Base-by-base conservation (phyloP, 1,139 yeast species). In the Taphrina wiesneri region DNA sequence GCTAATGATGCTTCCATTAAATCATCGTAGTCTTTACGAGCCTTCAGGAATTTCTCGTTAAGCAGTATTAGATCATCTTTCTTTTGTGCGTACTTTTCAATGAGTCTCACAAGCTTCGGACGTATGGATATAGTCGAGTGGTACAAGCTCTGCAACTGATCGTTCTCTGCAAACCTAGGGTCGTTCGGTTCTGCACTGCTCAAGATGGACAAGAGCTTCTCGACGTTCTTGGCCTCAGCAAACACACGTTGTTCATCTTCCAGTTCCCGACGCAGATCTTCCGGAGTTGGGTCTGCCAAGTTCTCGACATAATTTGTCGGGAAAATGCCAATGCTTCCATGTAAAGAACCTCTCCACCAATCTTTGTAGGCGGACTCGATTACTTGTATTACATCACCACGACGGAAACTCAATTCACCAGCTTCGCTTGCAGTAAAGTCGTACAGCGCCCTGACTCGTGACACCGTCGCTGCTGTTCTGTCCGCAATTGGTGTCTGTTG, bases 291-390 rank as follows among this genome's bases (percentile, higher is more conserved):
- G 62, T 85, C 88, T 0, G 86, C 83, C 11, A 91, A 79, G 2
- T 92, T 92, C 1, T 91, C 85, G 0, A 93, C 98, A 74, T 93
- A 93, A 75, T 93, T 93, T 67, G 90, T 81, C 0, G 99, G 99
- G 77, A 93, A 91, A n/a, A 93, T 87, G 32, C 99, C 99, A 56
- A 85, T 81, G 67, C 82, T 82, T 0, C 97, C 97, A 67, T 84
- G 82, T 63, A 92, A 78, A 3, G 93, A 85, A 3, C 99, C 99
- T 71, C 90, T 82, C 88, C 97, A 90, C 99, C 99, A 93, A 75
- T 93, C 98, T 69, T 90, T 82, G 76, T 91, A 91, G 5, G 89
- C 96, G 19, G 89, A 83, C 73, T 91, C 98, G 59, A 92, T 82
- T 0, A 93, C 96, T 0, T 88, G 87, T 60, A 93, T 92, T 45